Conservation (phyloP, 495 filamentous ascomycete species). For the Bacidia gigantensis region DNA sequence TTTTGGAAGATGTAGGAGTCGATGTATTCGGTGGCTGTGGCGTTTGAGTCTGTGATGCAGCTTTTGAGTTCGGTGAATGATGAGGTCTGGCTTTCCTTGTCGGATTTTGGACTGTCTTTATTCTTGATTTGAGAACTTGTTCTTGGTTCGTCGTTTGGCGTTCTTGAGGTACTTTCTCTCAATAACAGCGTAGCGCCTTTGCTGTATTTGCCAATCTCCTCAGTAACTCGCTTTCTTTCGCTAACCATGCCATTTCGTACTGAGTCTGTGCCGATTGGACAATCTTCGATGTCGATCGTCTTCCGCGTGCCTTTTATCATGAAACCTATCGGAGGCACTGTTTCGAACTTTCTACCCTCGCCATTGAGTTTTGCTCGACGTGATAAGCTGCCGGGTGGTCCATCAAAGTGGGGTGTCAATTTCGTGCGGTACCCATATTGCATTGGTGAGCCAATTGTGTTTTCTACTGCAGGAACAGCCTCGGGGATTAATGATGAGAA, state of each 20-base stretch:
- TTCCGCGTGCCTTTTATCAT: constrained; percentile 57
- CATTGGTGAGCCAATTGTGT: constrained; percentile 79
- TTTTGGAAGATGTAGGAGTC: constrained; percentile 76
- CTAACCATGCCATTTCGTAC: constrained; percentile 60
- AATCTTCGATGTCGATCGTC: constrained; percentile 91
- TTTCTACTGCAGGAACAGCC: constrained; percentile 57
- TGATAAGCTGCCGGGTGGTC: constrained; percentile 35
- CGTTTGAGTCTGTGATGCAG: constrained; percentile 76
- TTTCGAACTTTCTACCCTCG: constrained; percentile 28
- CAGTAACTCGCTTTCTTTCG: constrained; percentile 56
- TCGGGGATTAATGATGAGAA: constrained; percentile 72
- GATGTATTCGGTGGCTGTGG: constrained; percentile 69
- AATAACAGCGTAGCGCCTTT: constrained; percentile 79
- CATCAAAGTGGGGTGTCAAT: constrained; percentile 88
- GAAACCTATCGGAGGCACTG: constrained; percentile 79
- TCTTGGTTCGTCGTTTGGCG: constrained; percentile 28
- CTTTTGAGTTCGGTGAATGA: constrained; percentile 61
- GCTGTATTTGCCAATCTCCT: constrained; percentile 56
- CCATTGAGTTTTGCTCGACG: constrained; percentile 26
- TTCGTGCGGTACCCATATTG: constrained; percentile 94
- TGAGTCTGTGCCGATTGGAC: constrained; percentile 81
- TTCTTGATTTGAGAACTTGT: too few relatives aligned
- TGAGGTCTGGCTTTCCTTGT: constrained; percentile 23
- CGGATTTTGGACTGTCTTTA: not conserved
- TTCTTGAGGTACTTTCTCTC: constrained; percentile 67